These are phyloP conservation scores for Prunus kanzakura DNA, from an alignment of 306 rosid genomes.

Conservation along the genomic window DNA sequence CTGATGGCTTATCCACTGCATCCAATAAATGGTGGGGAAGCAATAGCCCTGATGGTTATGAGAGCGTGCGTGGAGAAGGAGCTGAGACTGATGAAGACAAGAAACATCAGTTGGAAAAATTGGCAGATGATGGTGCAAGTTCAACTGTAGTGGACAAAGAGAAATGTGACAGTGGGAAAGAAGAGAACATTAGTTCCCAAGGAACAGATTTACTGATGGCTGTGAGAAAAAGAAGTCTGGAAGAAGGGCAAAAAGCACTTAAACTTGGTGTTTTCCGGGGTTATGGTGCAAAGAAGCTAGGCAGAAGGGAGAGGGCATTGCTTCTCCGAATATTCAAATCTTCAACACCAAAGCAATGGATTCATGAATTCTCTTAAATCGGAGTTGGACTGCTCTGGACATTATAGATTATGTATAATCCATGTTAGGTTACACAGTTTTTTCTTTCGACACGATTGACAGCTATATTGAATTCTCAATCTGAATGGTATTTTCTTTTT, in stretches of 20 bases:
- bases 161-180: slow-evolving; percentile 29
- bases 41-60: slow-evolving; percentile 26
- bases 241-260: slow-evolving; percentile 63
- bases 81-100: slow-evolving; percentile 11
- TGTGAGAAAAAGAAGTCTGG: slow-evolving; percentile 50
- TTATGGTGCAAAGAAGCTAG: slow-evolving; percentile 44
- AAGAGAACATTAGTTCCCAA: slow-evolving; percentile 25
- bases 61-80: slow-evolving; percentile 14
- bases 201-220: slow-evolving; percentile 51
- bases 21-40: slow-evolving; percentile 95
- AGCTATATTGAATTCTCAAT: background rate
- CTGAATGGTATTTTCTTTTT: background rate
- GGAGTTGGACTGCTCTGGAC: slow-evolving; percentile 1
- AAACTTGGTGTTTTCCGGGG: slow-evolving; percentile 50
- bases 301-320: slow-evolving; percentile 55
- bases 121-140: slow-evolving; percentile 12
- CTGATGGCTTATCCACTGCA: slow-evolving; percentile 54
- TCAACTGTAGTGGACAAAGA: slow-evolving; percentile 30
- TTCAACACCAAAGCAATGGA: slow-evolving; percentile 58
- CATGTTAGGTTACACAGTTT: background rate
- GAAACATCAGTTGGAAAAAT: slow-evolving; percentile 29
- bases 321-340: slow-evolving; percentile 67
- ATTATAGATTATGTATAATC: background rate
- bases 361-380: slow-evolving; percentile 26
- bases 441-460: background rate